Base-by-base conservation (phyloP, 495 filamentous ascomycete genomes). In the Trichocladium uniseriatum region DNA sequence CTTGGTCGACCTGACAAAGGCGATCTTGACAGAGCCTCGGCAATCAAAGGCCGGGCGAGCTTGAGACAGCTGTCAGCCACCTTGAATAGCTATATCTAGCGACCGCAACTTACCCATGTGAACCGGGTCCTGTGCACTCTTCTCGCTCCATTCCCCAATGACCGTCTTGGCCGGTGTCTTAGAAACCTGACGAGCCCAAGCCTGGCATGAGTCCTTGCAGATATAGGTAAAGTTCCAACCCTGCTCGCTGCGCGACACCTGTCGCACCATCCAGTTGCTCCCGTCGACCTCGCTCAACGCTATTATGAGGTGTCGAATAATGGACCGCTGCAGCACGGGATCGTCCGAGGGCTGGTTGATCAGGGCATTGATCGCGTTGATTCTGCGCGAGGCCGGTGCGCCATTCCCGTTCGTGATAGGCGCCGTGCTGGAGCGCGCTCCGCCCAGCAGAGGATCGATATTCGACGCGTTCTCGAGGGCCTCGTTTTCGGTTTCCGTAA, bases 21-120 rank as follows among this genome's bases (percentile, higher is more conserved):
- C 56, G 32, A 76, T 69, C 14, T 53, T 64, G 9, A 76, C 49
- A 1, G 62, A 65, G 14, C 72, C 72, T 20, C 71, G 66, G 45
- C 72, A 76, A 44, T 76, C 71, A 43, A 76, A 76, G 0, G 72
- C 71, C 28, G 72, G 72, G 21, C 72, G 72, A 42, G 62, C 70
- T 74, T 38, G 16, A 16, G 19, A 27, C 1, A n/a, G 10, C 16
- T 36, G 47, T 68, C 29, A 69, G 56, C 11, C 44, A 48, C 6
- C 14, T 38, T 35, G 11, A 5, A 28, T 10, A 3, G 18, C 6
- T 3, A 34, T 0, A 42, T 31, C 8, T 4, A 6, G 18, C 9
- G 11, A 5, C 3, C 0, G 14, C 15, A 7, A 40, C 62, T 45
- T 59, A 69, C 71, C 56, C 24, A 67, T 41, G 43, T 70, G 66